Evolutionary conservation across 2,329 filamentous ascomycete species (phyloP).

Genomic region (Akanthomyces lecanii): DNA sequence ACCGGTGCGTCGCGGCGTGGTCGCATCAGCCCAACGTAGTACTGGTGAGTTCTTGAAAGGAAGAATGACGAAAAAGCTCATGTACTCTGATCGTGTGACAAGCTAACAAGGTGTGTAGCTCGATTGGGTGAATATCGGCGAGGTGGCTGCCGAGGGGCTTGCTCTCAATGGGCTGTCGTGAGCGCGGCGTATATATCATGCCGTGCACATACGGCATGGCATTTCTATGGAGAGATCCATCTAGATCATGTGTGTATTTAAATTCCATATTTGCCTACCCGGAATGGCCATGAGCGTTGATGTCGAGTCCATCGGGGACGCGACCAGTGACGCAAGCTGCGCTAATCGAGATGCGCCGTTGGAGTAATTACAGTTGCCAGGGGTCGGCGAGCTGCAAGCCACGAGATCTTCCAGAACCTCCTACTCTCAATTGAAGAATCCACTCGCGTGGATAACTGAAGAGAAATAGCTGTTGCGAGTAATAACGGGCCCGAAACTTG

Average conservation of each 20-base stretch:
- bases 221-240: not conserved
- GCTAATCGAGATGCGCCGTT: not conserved
- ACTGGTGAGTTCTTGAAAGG: conserved; percentile 28
- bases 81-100: not conserved
- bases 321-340: not conserved
- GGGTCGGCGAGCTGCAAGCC: not conserved
- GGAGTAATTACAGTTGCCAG: not conserved
- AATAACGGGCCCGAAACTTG: not conserved
- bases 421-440: not conserved
- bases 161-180: conserved; percentile 35
- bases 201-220: not conserved
- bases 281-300: not conserved
- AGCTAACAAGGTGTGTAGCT: conserved; percentile 29
- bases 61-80: not conserved
- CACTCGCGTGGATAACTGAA: not conserved
- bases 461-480: no score
- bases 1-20: conserved; percentile 26
- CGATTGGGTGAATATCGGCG: conserved; percentile 40
- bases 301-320: not conserved
- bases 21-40: conserved; percentile 29
- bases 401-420: not conserved
- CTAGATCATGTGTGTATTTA: not conserved
- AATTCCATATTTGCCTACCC: not conserved
- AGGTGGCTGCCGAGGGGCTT: conserved; percentile 35
- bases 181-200: not conserved